Percentiles rank a stretch among this genome's conserved stretches.
phyloP scores from a whole-genome alignment of 208 protist genomes.

The Perkinsela sp. region DNA sequence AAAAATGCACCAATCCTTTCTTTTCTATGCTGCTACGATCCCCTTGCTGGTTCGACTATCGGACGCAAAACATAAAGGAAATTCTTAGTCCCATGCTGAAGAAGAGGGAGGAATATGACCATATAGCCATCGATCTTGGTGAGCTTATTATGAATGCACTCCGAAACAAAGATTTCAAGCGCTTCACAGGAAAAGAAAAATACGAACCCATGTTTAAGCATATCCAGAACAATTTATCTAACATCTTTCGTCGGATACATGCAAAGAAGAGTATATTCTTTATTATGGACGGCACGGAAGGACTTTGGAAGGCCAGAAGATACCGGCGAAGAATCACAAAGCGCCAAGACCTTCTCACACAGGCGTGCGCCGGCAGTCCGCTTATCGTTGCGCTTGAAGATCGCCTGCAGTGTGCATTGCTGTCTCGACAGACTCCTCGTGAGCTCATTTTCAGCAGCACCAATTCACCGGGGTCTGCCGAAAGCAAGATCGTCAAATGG shows the following conservation, averaged over 20 bases:
- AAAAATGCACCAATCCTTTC: no score
- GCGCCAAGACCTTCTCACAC: constrained; percentile 20
- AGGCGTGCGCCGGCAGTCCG: constrained; percentile 28
- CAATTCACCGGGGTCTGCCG: constrained; percentile 17
- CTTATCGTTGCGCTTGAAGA: constrained; percentile 32
- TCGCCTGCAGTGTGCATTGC: constrained; percentile 10
- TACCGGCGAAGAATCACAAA: constrained; percentile 20
- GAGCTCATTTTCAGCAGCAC: constrained; percentile 25
- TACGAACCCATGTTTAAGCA: neutral
- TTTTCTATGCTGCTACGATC: no score
- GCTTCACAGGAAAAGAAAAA: neutral
- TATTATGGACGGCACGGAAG: constrained; percentile 18
- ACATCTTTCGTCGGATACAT: neutral
- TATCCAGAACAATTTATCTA: neutral
- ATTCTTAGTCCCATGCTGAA: neutral
- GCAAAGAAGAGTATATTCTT: constrained; percentile 1
- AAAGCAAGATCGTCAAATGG: constrained; percentile 30
- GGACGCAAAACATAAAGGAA: neutral
- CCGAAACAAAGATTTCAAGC: neutral
- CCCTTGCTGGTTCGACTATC: no score
- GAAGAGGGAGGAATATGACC: neutral
- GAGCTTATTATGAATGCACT: neutral
- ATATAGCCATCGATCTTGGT: neutral
- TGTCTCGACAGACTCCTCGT: constrained; percentile 10
- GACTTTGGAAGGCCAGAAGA: constrained; percentile 29